Percentiles rank a stretch among this genome's conserved stretches.
Evolutionary conservation across 768 basidiomycete genomes (phyloP).

Genomic region (Clathrus columnatus): DNA sequence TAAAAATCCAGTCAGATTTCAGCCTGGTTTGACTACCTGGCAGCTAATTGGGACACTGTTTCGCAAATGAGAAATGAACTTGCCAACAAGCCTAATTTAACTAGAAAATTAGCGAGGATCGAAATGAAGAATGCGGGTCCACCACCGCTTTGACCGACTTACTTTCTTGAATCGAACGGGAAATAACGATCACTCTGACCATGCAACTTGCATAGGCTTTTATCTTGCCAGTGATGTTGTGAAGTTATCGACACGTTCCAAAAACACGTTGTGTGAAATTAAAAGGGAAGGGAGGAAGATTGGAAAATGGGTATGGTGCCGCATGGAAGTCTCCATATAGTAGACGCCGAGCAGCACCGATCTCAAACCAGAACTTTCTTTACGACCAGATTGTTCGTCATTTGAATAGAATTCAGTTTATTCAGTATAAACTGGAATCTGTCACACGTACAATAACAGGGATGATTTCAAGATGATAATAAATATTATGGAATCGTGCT

Average conservation of each 20-base stretch:
- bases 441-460: neutral
- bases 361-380: too few relatives aligned
- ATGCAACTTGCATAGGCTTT: too few relatives aligned
- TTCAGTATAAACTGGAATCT: neutral
- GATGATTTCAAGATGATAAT: neutral
- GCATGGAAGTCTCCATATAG: too few relatives aligned
- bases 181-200: too few relatives aligned
- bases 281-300: too few relatives aligned
- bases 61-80: neutral
- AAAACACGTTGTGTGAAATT: neutral
- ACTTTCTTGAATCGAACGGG: too few relatives aligned
- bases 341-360: too few relatives aligned
- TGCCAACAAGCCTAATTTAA: neutral
- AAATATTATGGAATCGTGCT: constrained; percentile 5
- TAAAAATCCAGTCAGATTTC: too few relatives aligned
- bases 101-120: neutral
- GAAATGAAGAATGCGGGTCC: neutral
- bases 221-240: neutral
- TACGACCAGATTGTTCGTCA: too few relatives aligned
- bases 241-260: neutral
- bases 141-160: neutral
- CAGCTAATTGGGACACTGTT: neutral
- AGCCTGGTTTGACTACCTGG: too few relatives aligned
- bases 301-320: too few relatives aligned
- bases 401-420: too few relatives aligned